These are phyloP conservation scores for Rutstroemia sp. DNA, from an alignment of 2,329 filamentous ascomycete genomes.

Conservation along the genomic window DNA sequence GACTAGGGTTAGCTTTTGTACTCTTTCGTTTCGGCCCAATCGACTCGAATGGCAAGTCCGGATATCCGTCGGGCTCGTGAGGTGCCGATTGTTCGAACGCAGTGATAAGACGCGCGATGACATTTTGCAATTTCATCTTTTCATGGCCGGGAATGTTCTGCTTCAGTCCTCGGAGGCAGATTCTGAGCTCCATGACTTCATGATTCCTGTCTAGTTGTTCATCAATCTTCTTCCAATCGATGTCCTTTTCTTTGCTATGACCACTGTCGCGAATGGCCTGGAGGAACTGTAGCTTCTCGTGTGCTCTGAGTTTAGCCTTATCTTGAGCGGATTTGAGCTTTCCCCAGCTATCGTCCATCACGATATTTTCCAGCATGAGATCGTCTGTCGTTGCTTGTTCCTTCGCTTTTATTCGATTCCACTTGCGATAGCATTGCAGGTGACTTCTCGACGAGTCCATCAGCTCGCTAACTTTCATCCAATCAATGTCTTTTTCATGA, in stretches of 20 bases:
- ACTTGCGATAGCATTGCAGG: constrained; percentile 63
- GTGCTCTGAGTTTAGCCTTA: constrained; percentile 35
- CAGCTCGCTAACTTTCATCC: constrained; percentile 54
- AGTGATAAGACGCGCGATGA: constrained; percentile 21
- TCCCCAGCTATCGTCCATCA: constrained; percentile 33
- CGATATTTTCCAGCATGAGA: constrained; percentile 7
- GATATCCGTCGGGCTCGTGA: constrained; percentile 14
- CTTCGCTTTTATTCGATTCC: constrained; percentile 42
- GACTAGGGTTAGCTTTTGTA: neutral
- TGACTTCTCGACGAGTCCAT: constrained; percentile 56
- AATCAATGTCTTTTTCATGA: constrained; percentile 50
- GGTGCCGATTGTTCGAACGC: constrained; percentile 20
- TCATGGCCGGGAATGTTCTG: constrained; percentile 20
- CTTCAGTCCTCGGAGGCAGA: constrained; percentile 25
- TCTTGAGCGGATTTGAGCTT: constrained; percentile 38
- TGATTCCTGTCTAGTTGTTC: constrained; percentile 35
- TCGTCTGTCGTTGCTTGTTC: constrained; percentile 19
- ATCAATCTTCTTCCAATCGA: constrained; percentile 42
- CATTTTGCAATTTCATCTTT: constrained; percentile 25
- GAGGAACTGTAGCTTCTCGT: constrained; percentile 39
- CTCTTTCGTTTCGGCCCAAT: neutral
- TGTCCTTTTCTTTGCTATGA: constrained; percentile 37
- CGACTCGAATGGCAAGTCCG: neutral
- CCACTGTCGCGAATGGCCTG: constrained; percentile 36
- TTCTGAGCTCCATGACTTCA: constrained; percentile 23